phyloP scores from a whole-genome alignment of 495 filamentous ascomycete genomes.

The Penicillium longicatenatum region DNA sequence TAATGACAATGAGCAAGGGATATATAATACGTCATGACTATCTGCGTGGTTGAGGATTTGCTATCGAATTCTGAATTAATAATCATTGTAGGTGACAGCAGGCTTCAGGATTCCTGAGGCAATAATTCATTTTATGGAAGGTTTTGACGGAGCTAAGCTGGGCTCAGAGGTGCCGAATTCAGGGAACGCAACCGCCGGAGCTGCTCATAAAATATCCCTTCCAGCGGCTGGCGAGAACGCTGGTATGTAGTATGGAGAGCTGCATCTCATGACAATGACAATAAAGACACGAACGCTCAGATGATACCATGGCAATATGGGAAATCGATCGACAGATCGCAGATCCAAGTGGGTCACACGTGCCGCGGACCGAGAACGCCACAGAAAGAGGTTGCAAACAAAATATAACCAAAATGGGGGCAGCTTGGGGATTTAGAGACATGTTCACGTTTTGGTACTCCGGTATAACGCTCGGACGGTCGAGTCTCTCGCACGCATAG shows the following conservation, averaged over 20 bases:
- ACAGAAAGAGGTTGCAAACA: not conserved
- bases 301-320: no score
- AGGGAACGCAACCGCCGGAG: not conserved
- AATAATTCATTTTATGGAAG: not conserved
- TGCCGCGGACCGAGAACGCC: conserved; percentile 12
- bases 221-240: not conserved
- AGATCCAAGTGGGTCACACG: conserved; percentile 12
- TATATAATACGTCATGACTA: conserved; percentile 26
- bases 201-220: not conserved
- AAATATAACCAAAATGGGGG: not conserved
- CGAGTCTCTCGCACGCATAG: no score
- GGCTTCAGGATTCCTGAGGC: not conserved
- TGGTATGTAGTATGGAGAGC: not conserved
- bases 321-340: conserved; percentile 17
- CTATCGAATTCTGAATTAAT: no score
- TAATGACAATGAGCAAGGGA: conserved; percentile 13
- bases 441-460: no score
- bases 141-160: not conserved
- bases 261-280: no score
- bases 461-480: no score
- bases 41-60: not conserved
- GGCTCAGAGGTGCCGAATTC: not conserved
- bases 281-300: no score
- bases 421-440: no score
- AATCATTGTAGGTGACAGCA: not conserved